Conservation (phyloP, 805 yeast species). For the Cyberlindnera mississippiensis region DNA sequence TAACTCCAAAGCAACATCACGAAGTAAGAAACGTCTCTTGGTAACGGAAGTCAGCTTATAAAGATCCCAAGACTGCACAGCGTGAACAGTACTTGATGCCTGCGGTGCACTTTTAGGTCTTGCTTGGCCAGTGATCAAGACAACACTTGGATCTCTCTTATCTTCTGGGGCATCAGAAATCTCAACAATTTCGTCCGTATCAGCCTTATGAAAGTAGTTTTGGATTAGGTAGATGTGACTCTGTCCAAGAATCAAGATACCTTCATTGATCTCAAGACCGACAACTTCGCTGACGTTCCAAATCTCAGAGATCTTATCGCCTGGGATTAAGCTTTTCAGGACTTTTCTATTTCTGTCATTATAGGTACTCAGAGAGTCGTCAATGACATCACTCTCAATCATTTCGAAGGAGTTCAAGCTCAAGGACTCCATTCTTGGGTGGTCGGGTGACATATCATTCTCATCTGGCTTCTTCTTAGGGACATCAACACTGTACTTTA, state of each 20-base stretch:
- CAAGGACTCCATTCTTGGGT: slow-evolving; percentile 20
- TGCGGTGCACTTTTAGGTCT: slow-evolving; percentile 12
- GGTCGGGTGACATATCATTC: slow-evolving; percentile 8
- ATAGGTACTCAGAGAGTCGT: slow-evolving; percentile 31
- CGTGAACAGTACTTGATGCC: slow-evolving; percentile 35
- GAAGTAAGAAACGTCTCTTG: slow-evolving; percentile 67
- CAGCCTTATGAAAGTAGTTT: slow-evolving; percentile 55
- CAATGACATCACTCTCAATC: slow-evolving; percentile 37
- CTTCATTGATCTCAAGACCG: slow-evolving; percentile 75
- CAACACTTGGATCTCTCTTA: slow-evolving; percentile 65
- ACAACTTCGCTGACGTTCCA: slow-evolving; percentile 74
- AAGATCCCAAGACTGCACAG: slow-evolving; percentile 57
- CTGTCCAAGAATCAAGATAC: slow-evolving; percentile 66
- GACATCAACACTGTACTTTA: slow-evolving; percentile 38
- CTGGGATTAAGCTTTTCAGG: slow-evolving; percentile 59
- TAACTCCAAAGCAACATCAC: slow-evolving; percentile 80
- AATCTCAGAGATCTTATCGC: slow-evolving; percentile 66
- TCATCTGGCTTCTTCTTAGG: slow-evolving; percentile 30
- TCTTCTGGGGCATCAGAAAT: slow-evolving; percentile 59
- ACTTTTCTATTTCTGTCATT: slow-evolving; percentile 76
- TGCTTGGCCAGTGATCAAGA: slow-evolving; percentile 52
- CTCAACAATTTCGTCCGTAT: slow-evolving; percentile 55
- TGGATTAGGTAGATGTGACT: slow-evolving; percentile 64
- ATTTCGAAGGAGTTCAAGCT: slow-evolving; percentile 40
- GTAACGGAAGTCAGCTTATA: slow-evolving; percentile 58